phyloP scores from a whole-genome alignment of 169 alveolate genomes.

The Besnoitia besnoiti region DNA sequence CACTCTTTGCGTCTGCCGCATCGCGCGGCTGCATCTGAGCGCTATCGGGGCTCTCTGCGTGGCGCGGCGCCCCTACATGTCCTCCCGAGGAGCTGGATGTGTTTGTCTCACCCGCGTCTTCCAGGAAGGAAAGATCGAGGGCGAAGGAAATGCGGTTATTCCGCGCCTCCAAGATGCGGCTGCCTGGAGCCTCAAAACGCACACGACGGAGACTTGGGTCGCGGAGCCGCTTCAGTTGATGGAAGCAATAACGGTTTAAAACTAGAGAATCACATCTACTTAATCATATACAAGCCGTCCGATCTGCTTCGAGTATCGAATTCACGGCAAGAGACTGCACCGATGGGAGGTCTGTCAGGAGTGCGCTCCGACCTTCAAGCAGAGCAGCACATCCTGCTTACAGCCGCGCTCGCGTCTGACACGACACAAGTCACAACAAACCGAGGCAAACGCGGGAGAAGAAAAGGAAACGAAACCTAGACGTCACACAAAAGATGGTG shows the following conservation, averaged over 20 bases:
- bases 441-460: neutral
- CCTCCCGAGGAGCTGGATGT: neutral
- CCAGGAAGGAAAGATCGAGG: constrained; percentile 11
- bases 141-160: constrained; percentile 16
- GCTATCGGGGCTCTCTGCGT: too few species aligned
- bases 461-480: neutral
- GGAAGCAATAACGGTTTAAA: too few species aligned
- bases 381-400: too few species aligned
- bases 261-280: too few species aligned
- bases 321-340: too few species aligned
- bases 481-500: neutral
- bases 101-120: neutral
- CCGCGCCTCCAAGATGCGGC: neutral
- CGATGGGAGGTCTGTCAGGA: too few species aligned
- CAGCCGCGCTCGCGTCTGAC: too few species aligned
- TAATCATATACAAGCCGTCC: too few species aligned
- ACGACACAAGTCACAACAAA: neutral
- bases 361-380: too few species aligned
- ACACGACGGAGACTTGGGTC: neutral
- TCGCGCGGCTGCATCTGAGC: too few species aligned
- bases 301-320: too few species aligned
- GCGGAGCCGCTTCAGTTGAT: too few species aligned
- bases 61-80: neutral
- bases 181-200: neutral
- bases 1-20: neutral